phyloP scores from a whole-genome alignment of 2,329 filamentous ascomycete species.

The Didymella pomorum region DNA sequence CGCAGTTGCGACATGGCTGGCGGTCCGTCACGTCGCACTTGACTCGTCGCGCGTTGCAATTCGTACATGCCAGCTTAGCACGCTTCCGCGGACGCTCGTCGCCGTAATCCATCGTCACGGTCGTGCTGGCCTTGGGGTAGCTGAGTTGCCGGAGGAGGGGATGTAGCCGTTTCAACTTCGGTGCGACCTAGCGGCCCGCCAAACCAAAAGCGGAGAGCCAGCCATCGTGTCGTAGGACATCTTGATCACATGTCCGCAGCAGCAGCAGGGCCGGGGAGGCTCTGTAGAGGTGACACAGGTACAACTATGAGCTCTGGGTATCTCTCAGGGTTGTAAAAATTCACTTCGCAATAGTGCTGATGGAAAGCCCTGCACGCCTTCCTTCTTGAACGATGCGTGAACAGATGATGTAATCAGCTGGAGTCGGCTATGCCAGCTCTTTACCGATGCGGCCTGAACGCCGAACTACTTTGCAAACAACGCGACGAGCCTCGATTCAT shows the following conservation, averaged over 20 bases:
- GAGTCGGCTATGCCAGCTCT: conserved; percentile 32
- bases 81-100: conserved; percentile 41
- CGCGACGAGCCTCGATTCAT: neutral
- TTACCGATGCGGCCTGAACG: conserved; percentile 2
- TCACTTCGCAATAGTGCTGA: neutral
- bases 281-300: neutral
- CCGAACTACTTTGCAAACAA: neutral
- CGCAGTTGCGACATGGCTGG: conserved; percentile 56
- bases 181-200: conserved; percentile 24
- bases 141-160: conserved; percentile 23
- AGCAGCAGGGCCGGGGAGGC: neutral
- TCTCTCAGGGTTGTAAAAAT: neutral
- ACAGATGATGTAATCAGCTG: conserved; percentile 19
- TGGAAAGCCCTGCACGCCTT: neutral
- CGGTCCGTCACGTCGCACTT: conserved; percentile 57
- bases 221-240: neutral
- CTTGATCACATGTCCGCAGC: neutral
- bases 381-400: neutral
- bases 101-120: conserved; percentile 19
- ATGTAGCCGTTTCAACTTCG: conserved; percentile 35
- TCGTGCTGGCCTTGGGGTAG: conserved; percentile 15
- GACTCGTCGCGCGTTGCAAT: conserved; percentile 56
- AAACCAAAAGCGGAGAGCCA: neutral
- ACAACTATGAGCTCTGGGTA: neutral
- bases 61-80: conserved; percentile 55